Evolutionary conservation across 495 filamentous ascomycete genomes (phyloP), one percentile per base, ranked within the genome.

Genomic region (Podospora pseudocomata): DNA sequence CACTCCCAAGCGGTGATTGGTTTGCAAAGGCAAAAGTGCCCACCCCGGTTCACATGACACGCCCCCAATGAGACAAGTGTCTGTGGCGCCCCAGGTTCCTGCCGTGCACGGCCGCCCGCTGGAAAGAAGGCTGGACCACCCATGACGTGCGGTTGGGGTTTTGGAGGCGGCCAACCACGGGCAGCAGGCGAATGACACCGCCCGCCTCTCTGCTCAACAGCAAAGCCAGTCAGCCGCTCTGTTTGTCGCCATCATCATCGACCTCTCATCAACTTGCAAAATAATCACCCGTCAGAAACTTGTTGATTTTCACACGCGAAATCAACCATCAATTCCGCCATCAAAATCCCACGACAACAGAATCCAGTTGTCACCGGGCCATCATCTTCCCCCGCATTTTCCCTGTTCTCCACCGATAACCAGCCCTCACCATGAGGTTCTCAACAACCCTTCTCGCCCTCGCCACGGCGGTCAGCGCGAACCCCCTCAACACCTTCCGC

Each of bases 401-500:
- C 61, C 32, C 32, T 1, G 2, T 5, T 32, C 59, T 28, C 49
- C 27, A 34, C 67, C 71, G 56, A 67, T 66, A 65, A 68, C 56
- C 64, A 34, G 34, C 67, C 70, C 49, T 19, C 70, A 67, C 71
- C 67, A 83, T 83, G 81, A 79, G 74, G 73, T 72, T 81, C 74
- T 77, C 81, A 69, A 72, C 79, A n/a, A 63, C 76, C 62, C 71
- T 75, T 66, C 61, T 81, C 71, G 80, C 77, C 63, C 75, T 79
- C 63, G 70, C 80, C 65, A 76, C 80, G 66, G 76, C 80, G 65
- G 76, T 76, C 65, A 71, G 70, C 70, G 80, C 71, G 70, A 78
- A 69, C 71, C 80, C 78, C 27, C 73, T 79, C 64, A 80, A 76
- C 75, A 73, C 80, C 71, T 80, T 78, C 71, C 71, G 76, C 69